Evolutionary conservation across 345 rosid genomes (phyloP).

Genomic region (Pugionium cornutum): DNA sequence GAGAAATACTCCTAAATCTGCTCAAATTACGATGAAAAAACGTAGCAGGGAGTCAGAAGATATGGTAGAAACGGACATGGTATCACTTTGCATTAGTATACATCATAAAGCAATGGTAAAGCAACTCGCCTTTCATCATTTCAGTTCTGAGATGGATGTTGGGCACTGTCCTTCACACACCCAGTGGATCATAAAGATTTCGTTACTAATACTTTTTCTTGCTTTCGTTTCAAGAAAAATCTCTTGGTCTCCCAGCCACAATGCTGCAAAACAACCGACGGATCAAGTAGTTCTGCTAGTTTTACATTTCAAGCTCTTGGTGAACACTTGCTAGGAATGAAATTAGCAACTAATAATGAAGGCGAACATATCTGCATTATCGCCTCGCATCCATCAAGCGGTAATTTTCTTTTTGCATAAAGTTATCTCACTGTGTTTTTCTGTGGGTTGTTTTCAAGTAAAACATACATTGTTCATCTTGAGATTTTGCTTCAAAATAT

Average conservation of each 20-base stretch:
- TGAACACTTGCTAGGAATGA: slow-evolving; percentile 70
- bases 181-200: no score
- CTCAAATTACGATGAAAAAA: slow-evolving; percentile 51
- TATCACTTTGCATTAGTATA: slow-evolving; percentile 28
- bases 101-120: slow-evolving; percentile 32
- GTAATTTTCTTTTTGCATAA: slow-evolving; percentile 48
- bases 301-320: slow-evolving; percentile 71
- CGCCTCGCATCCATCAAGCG: slow-evolving; percentile 76
- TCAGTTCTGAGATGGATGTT: slow-evolving; percentile 22
- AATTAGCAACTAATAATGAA: slow-evolving; percentile 53
- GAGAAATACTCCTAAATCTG: slow-evolving; percentile 42
- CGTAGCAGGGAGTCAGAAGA: slow-evolving; percentile 45
- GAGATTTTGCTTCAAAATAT: slow-evolving; percentile 4
- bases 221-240: slow-evolving; percentile 21
- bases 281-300: slow-evolving; percentile 39
- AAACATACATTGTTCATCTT: not conserved
- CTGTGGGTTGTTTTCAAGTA: slow-evolving; percentile 8
- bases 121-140: slow-evolving; percentile 21
- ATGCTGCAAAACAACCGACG: slow-evolving; percentile 47
- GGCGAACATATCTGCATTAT: slow-evolving; percentile 53
- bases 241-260: slow-evolving; percentile 54
- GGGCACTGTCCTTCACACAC: slow-evolving; percentile 5
- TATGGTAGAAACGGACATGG: slow-evolving; percentile 29
- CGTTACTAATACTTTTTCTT: slow-evolving; percentile 4
- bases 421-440: slow-evolving; percentile 2